These are phyloP conservation scores for Magnolia sinica DNA, from an alignment of 164 flowering plant species.

Conservation along the genomic window DNA sequence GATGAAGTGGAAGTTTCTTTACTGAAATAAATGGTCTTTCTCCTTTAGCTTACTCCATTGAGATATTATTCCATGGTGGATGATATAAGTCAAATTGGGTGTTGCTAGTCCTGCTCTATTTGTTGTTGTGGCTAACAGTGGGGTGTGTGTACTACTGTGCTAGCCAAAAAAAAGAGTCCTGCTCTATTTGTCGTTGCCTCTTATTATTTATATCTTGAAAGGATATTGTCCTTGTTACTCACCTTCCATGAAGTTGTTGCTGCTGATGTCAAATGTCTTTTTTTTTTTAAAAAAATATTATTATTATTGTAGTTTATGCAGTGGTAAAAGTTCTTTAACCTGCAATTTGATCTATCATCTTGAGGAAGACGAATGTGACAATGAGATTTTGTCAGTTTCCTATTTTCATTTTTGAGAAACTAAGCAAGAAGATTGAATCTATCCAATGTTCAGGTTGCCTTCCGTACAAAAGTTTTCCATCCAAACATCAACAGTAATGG, in stretches of 20 bases:
- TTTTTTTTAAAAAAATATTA: no score
- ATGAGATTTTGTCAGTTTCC: background rate
- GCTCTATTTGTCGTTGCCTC: background rate
- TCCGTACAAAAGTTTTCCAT: slow-evolving; percentile 56
- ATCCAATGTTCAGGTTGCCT: slow-evolving; percentile 38
- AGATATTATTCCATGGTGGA: no score
- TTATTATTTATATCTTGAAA: background rate
- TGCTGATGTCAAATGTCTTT: background rate
- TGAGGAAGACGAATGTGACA: background rate
- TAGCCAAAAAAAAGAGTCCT: no score
- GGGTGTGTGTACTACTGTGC: no score
- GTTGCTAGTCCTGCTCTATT: background rate
- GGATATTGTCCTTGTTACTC: background rate
- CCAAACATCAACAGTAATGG: slow-evolving; percentile 66
- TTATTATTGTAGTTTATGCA: background rate
- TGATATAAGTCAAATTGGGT: no score
- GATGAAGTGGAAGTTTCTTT: no score
- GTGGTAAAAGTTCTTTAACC: background rate
- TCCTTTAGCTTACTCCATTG: no score
- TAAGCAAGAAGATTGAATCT: no score
- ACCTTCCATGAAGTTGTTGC: background rate
- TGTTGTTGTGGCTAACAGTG: no score
- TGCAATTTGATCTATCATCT: no score
- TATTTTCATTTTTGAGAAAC: background rate
- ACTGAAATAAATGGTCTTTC: no score